Evolutionary conservation across 2,329 filamentous ascomycete species (phyloP).

Genomic region (Albophoma yamanashiensis): DNA sequence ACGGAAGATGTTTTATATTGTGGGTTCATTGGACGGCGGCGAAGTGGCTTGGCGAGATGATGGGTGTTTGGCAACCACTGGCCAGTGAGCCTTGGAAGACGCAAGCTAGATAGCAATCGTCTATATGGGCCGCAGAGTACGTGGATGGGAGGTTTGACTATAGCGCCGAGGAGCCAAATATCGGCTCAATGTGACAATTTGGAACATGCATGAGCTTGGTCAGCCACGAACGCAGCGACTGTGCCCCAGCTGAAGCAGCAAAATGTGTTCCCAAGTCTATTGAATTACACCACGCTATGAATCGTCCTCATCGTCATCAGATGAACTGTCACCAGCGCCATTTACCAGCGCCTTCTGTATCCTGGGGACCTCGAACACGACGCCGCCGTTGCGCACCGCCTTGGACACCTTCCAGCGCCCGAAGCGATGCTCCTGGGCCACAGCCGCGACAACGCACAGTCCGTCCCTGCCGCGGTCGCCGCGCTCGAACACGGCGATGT

Average conservation of each 20-base stretch:
- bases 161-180: background rate
- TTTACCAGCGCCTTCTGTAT: constrained; percentile 15
- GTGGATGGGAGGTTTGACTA: too few species aligned
- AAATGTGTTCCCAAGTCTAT: background rate
- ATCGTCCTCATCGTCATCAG: constrained; percentile 11
- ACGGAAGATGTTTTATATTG: background rate
- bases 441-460: constrained; percentile 72
- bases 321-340: constrained; percentile 7
- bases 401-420: constrained; percentile 65
- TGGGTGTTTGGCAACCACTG: background rate
- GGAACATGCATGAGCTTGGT: too few species aligned
- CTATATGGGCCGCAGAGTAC: background rate
- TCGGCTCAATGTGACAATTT: background rate
- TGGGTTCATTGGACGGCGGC: background rate
- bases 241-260: background rate
- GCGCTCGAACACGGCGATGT: constrained; percentile 76
- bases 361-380: constrained; percentile 72
- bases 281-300: constrained; percentile 5
- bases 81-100: background rate
- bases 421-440: constrained; percentile 77
- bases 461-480: constrained; percentile 68
- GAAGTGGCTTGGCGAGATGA: background rate
- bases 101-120: background rate
- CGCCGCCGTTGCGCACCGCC: constrained; percentile 68
- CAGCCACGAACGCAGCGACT: background rate